phyloP scores from a whole-genome alignment of 441 rosid species.

The Rhodomyrtus psidioides region DNA sequence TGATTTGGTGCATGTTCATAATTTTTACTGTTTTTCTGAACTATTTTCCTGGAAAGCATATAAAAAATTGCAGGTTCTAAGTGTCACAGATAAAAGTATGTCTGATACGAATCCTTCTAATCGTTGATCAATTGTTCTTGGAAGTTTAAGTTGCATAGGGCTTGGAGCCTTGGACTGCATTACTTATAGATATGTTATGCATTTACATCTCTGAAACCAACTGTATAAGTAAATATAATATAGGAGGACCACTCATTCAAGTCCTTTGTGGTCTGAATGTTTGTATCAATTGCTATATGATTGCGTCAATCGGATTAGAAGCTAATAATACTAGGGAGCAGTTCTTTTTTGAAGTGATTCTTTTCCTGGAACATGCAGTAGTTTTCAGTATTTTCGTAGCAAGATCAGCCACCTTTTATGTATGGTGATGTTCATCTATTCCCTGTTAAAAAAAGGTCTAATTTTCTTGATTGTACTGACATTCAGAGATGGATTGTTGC shows the following conservation, averaged over 20 bases:
- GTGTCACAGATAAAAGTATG: no score
- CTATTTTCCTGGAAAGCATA: no score
- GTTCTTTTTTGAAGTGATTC: background rate
- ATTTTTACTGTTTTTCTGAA: no score
- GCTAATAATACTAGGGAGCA: background rate
- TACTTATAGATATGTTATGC: background rate
- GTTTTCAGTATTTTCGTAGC: background rate
- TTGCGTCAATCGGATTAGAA: background rate
- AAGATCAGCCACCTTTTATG: background rate
- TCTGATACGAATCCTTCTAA: no score
- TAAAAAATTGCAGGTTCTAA: no score
- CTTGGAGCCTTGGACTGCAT: background rate
- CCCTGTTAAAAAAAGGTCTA: background rate
- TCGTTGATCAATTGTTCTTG: no score
- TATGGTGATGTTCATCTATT: background rate
- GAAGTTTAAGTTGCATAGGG: no score
- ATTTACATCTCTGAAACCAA: background rate
- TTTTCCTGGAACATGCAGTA: background rate
- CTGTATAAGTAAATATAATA: background rate
- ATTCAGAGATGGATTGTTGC: background rate
- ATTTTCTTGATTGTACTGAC: background rate
- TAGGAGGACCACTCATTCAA: background rate
- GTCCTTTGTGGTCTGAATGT: background rate
- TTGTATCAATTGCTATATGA: background rate
- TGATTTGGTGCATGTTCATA: no score